Percentiles rank a stretch among this genome's conserved stretches.
These are phyloP conservation scores for Ajuga chamaepitys DNA, from an alignment of 257 asterid species.

Conservation along the genomic window DNA sequence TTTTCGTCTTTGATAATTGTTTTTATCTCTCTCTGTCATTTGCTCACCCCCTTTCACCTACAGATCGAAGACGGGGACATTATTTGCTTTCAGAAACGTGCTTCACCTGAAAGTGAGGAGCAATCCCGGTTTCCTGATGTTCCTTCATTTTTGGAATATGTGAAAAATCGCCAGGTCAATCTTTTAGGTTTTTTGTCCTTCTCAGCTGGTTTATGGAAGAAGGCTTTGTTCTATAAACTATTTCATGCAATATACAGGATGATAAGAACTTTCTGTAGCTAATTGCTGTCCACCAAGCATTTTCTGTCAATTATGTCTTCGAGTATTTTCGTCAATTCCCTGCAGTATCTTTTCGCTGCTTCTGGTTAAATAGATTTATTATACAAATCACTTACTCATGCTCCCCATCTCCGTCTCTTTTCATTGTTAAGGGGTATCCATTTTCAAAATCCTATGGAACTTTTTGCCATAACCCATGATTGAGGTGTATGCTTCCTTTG, in stretches of 20 bases:
- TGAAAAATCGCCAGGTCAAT: constrained; percentile 89
- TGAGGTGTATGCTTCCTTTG: background rate
- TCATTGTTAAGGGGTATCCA: background rate
- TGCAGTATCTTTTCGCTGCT: background rate
- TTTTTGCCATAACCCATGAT: background rate
- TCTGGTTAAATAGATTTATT: background rate
- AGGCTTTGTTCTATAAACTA: background rate
- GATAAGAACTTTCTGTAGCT: background rate
- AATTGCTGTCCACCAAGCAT: background rate
- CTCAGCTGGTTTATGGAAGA: background rate
- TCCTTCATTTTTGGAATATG: constrained; percentile 83
- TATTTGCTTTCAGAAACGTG: constrained; percentile 83
- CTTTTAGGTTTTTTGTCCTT: background rate
- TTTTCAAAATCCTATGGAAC: background rate
- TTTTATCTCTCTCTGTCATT: background rate
- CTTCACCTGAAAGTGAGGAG: constrained; percentile 54
- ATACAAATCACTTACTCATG: background rate
- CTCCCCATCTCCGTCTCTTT: background rate
- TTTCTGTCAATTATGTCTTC: background rate
- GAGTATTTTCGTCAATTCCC: background rate
- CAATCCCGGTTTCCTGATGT: constrained; percentile 68
- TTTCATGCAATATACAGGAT: background rate
- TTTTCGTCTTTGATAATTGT: background rate
- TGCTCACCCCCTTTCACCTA: background rate
- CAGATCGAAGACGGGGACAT: constrained; percentile 99